Base-by-base conservation (phyloP, 1,139 yeast genomes). In the Suhomyces coccinellae region DNA sequence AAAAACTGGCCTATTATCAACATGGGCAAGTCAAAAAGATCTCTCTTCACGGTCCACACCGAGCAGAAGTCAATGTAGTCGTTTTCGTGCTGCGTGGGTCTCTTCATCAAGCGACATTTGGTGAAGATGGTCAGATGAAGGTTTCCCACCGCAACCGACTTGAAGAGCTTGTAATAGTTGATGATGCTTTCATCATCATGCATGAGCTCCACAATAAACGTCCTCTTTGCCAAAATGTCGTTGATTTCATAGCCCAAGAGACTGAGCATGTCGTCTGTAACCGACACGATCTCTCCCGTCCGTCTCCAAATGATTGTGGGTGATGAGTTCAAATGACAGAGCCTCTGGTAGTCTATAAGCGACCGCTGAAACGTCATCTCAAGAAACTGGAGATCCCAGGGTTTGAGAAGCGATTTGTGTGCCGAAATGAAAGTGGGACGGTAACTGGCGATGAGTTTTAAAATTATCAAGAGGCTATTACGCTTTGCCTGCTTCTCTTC, bases 21-120 rank as follows among this genome's bases (percentile, higher is more conserved):
- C 81, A 67, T 79, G 46, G 98, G 97, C 44, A 90, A 83, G 58
- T 90, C 96, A 66, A 90, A 91, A 42, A 87, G 82, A 65, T 91
- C 97, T 53, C 96, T 72, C 56, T 88, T 88, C 22, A 79, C 82
- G 0, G 85, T 80, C 84, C 85, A 80, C 27, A 79, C 83, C 30
- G 80, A 73, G 52, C 82, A 77, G 56, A 81, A 79, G 51, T 76
- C 78, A 41, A 80, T 69, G 52, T 59, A 75, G 9, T 51, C 54
- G 31, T 36, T 66, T 3, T 37, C 39, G 14, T 16, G 30, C 37
- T 15, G 53, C 59, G 12, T 47, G 48, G 45, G 38, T 62, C 56
- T 49, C 36, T 70, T 62, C 47, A 73, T 65, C 50, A 81, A 66
- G 52, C 70, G 71, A 52, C 75, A 69, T 52, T 73, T 75, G 2